Evolutionary conservation across 495 filamentous ascomycete species (phyloP).

Genomic region (Sabuloglossum arenarium): DNA sequence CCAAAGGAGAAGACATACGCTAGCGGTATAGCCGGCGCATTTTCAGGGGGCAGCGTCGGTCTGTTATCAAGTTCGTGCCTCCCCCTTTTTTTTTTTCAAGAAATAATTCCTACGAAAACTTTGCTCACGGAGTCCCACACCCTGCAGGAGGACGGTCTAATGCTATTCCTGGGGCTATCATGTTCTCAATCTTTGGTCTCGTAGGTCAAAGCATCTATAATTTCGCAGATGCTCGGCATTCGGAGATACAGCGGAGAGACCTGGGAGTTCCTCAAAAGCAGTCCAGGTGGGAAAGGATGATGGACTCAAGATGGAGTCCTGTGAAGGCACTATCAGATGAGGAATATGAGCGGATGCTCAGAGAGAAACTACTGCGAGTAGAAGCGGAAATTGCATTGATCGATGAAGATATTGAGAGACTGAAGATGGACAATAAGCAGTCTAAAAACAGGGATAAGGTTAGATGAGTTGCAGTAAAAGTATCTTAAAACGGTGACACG

Average conservation of each 20-base stretch:
- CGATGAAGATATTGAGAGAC: constrained; percentile 56
- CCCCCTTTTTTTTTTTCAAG: background rate
- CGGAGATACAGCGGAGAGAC: background rate
- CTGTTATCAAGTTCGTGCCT: constrained; percentile 39
- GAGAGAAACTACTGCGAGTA: constrained; percentile 55
- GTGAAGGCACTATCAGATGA: constrained; percentile 53
- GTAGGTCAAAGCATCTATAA: constrained; percentile 38
- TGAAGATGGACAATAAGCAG: constrained; percentile 15
- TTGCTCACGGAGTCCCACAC: background rate
- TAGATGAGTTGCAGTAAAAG: background rate
- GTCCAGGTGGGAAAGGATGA: constrained; percentile 21
- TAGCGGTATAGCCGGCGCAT: constrained; percentile 44
- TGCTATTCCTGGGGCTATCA: constrained; percentile 35
- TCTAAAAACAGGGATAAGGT: background rate
- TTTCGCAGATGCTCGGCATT: constrained; percentile 22
- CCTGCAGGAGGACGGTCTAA: constrained; percentile 21
- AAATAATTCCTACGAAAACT: background rate
- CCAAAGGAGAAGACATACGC: constrained; percentile 34
- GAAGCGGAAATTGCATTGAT: constrained; percentile 73
- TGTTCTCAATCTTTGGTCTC: constrained; percentile 42
- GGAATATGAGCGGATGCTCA: constrained; percentile 55
- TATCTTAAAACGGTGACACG: background rate
- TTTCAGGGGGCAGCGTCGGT: constrained; percentile 42
- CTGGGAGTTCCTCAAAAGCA: constrained; percentile 4
- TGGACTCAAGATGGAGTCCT: constrained; percentile 62